A percentile compares a stretch with the other conserved stretches of the same genome.
These are phyloP conservation scores for Voacanga thouarsii DNA, from an alignment of 257 asterid species.

Conservation along the genomic window DNA sequence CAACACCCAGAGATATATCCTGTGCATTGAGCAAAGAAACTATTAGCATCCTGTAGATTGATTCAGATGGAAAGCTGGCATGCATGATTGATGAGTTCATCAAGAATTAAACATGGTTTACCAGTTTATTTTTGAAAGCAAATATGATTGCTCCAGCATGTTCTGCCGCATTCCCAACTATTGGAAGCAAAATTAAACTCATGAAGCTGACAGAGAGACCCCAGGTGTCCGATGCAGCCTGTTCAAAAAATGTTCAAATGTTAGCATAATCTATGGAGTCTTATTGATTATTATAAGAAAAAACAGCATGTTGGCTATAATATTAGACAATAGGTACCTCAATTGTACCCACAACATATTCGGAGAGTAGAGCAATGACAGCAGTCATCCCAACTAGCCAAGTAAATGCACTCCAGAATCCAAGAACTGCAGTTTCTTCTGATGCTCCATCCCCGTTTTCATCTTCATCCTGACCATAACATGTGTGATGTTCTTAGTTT, in stretches of 20 bases:
- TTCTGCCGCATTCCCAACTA: slow-evolving; percentile 96
- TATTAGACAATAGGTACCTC: slow-evolving; percentile 43
- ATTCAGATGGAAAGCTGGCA: too few relatives aligned
- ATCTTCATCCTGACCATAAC: slow-evolving; percentile 30
- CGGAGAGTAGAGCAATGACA: slow-evolving; percentile 74
- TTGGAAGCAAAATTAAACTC: slow-evolving; percentile 81
- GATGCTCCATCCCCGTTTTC: slow-evolving; percentile 24
- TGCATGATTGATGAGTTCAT: neutral
- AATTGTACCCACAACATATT: slow-evolving; percentile 79
- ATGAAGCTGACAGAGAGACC: slow-evolving; percentile 81
- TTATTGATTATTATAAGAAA: neutral
- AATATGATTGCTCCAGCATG: slow-evolving; percentile 93
- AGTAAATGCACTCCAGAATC: slow-evolving; percentile 66
- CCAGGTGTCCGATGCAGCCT: slow-evolving; percentile 83
- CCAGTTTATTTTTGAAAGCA: slow-evolving; percentile 91
- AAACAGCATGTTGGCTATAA: neutral
- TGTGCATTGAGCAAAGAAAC: neutral
- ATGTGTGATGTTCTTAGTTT: neutral
- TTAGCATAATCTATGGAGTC: neutral
- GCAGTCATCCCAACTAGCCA: slow-evolving; percentile 74
- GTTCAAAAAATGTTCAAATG: neutral
- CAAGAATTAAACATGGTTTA: slow-evolving; percentile 14
- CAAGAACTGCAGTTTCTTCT: slow-evolving; percentile 54
- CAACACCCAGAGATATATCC: slow-evolving; percentile 45
- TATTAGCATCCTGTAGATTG: neutral